A percentile compares a stretch with the other conserved stretches of the same genome.
Conservation (phyloP, 1,284 basidiomycete species). For the Fistulina hepatica region DNA sequence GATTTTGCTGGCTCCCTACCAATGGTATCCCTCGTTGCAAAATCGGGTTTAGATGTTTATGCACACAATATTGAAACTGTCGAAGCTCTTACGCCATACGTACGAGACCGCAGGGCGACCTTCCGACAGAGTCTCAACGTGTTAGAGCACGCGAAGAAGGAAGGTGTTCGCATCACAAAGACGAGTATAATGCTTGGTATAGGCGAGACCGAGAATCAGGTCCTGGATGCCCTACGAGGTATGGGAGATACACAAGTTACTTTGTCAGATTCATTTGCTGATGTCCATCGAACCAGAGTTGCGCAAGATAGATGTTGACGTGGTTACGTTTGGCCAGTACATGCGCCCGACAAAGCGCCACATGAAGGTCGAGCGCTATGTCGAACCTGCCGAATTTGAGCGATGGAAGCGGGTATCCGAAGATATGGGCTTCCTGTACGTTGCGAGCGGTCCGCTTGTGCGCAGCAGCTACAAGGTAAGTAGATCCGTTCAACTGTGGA, state of each 20-base stretch:
- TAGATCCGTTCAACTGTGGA: slow-evolving; percentile 4
- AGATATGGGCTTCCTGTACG: slow-evolving; percentile 92
- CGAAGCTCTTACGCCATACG: slow-evolving; percentile 87
- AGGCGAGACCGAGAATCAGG: slow-evolving; percentile 81
- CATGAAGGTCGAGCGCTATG: slow-evolving; percentile 98
- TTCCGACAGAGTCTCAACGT: slow-evolving; percentile 88
- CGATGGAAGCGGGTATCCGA: slow-evolving; percentile 87
- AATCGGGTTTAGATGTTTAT: slow-evolving; percentile 92
- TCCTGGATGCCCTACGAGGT: slow-evolving; percentile 81
- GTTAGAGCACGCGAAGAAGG: slow-evolving; percentile 71
- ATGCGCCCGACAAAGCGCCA: slow-evolving; percentile 99
- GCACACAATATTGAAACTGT: slow-evolving; percentile 98
- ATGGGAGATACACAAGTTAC: slow-evolving; percentile 16
- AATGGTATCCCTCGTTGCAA: slow-evolving; percentile 75
- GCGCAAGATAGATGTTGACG: slow-evolving; percentile 82
- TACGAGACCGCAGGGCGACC: slow-evolving; percentile 89
- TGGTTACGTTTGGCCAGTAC: slow-evolving; percentile 99
- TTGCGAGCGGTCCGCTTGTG: slow-evolving; percentile 93
- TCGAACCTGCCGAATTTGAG: slow-evolving; percentile 88
- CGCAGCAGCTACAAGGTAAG: slow-evolving; percentile 92
- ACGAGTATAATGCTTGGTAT: slow-evolving; percentile 99
- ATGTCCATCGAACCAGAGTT: slow-evolving; percentile 47
- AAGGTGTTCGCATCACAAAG: slow-evolving; percentile 87
- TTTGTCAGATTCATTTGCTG: slow-evolving; percentile 2
- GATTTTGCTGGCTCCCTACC: slow-evolving; percentile 81